Conservation (phyloP, 305 asterid species). For the Salvia sclarea region DNA sequence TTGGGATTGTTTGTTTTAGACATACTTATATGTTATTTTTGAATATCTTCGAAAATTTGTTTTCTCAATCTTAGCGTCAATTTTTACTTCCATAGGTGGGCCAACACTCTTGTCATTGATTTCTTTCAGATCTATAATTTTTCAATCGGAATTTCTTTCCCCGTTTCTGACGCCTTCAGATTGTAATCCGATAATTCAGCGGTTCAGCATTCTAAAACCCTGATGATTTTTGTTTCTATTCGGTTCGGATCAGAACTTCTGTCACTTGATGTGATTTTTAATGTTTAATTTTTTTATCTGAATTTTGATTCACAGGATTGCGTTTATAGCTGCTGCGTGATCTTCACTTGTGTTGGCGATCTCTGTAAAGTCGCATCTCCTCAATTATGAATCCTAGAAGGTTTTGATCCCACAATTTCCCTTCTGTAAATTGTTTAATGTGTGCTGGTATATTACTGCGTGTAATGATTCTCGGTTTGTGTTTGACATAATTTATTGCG, state of each 20-base stretch:
- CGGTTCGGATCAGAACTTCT: background rate
- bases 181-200: conserved; percentile 20
- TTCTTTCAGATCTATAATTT: conserved; percentile 31
- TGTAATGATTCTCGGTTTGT: conserved; percentile 15
- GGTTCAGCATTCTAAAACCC: conserved; percentile 26
- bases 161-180: background rate
- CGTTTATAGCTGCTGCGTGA: conserved; percentile 16
- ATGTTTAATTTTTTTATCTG: background rate
- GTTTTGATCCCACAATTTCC: conserved; percentile 24
- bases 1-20: too few relatives aligned
- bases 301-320: conserved; percentile 29
- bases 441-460: conserved; percentile 9
- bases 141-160: conserved; percentile 8
- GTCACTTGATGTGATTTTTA: conserved; percentile 7
- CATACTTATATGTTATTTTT: too few relatives aligned
- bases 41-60: background rate
- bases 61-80: conserved; percentile 1
- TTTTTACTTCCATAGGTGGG: conserved; percentile 29
- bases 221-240: conserved; percentile 2
- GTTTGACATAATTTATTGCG: conserved; percentile 2
- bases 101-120: conserved; percentile 23
- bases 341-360: conserved; percentile 15
- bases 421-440: background rate
- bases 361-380: conserved; percentile 23
- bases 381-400: conserved; percentile 53